phyloP scores from a whole-genome alignment of 306 rosid species.

The Purshia tridentata region DNA sequence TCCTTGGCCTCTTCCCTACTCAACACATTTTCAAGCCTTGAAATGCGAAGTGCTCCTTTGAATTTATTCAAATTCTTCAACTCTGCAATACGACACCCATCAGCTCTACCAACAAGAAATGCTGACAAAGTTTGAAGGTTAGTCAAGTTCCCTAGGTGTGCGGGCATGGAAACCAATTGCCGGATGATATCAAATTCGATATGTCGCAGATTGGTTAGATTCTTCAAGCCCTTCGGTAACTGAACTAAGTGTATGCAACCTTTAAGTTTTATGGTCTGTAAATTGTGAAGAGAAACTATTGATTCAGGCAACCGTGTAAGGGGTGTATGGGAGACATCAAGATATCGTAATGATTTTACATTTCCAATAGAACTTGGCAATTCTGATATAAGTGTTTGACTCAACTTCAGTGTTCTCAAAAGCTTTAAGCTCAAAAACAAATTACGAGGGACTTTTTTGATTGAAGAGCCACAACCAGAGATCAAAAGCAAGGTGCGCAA shows the following conservation, averaged over 20 bases:
- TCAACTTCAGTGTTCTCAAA: constrained; percentile 16
- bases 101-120: constrained; percentile 25
- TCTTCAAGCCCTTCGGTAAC: constrained; percentile 21
- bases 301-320: constrained; percentile 18
- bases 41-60: constrained; percentile 17
- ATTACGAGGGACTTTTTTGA: constrained; percentile 10
- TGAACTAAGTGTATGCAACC: constrained; percentile 8
- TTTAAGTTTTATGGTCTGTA: constrained; percentile 18
- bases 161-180: constrained; percentile 15
- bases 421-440: constrained; percentile 11
- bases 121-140: constrained; percentile 25
- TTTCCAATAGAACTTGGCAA: constrained; percentile 27
- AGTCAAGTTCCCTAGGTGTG: constrained; percentile 13
- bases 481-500: constrained; percentile 17
- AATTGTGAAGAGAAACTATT: constrained; percentile 1
- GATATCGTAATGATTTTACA: constrained; percentile 2
- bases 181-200: constrained; percentile 21
- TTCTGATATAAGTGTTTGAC: background rate
- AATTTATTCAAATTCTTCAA: constrained; percentile 9
- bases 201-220: constrained; percentile 25
- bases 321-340: constrained; percentile 20
- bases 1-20: constrained; percentile 12
- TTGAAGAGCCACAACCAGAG: background rate
- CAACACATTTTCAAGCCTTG: constrained; percentile 15
- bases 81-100: constrained; percentile 12